Base-by-base conservation (phyloP, 2,329 filamentous ascomycete species). In the Ceratocystis lukuohia region DNA sequence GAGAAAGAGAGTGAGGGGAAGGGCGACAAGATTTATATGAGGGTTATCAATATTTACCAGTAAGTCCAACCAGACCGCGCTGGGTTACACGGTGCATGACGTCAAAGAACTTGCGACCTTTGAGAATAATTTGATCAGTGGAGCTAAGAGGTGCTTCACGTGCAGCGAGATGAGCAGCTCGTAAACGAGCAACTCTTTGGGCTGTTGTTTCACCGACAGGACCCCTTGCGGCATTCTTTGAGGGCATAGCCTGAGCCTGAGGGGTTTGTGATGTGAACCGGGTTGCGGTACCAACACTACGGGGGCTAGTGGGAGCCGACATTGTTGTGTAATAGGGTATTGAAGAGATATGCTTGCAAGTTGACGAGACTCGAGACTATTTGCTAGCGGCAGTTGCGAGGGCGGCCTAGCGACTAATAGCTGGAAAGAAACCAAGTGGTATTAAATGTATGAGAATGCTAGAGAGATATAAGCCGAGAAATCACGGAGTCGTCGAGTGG, bases 281-380 rank as follows among this genome's bases (percentile, higher is more conserved):
- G 72, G 89, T 94, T 70, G 89, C 89, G 75, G 92, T 89, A 71
- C 84, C 84, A 74, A 88, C 86, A 77, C 84, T 89, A 74, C 88
- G 86, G 68, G 87, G 81, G 70, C 77, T 78, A 57, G 79, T 75
- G 70, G 75, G 74, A 44, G 76, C 75, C 66, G 75, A 74, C 77
- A 79, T 79, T 71, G 68, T 68, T 48, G 30, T 48, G 25, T 12
- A 59, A 37, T 66, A 45, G 30, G 17, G 10, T 44, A 45, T 20
- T 17, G 30, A 8, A 30, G 44, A 17, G 30, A 33, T 53, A 30
- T 22, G 15, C 57, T 65, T 22, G 20, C 30, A 28, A 28, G 1
- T 20, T 22, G 17, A 44, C 20, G 17, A 45, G 46, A 65, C 22
- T 44, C 64, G 30, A 7, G 37, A 61, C 37, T 41, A 4, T 41